phyloP scores from a whole-genome alignment of 495 filamentous ascomycete species.

The Penicillium parvum region DNA sequence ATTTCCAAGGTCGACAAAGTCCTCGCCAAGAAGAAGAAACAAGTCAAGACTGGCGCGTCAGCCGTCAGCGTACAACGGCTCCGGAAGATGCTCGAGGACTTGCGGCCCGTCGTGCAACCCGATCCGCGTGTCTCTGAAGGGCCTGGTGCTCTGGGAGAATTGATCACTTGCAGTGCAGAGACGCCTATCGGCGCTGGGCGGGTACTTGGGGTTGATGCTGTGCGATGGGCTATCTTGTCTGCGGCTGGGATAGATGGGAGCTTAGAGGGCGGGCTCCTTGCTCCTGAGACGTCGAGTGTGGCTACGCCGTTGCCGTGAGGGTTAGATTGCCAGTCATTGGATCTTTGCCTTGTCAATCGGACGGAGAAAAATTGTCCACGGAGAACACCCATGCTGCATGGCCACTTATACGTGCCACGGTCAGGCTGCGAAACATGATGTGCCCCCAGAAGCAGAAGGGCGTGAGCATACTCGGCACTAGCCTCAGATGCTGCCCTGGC shows the following conservation, averaged over 20 bases:
- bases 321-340: too few relatives aligned
- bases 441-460: too few relatives aligned
- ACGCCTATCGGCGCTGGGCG: conserved; percentile 26
- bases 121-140: conserved; percentile 28
- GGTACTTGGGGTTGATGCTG: conserved; percentile 39
- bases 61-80: conserved; percentile 26
- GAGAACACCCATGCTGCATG: too few relatives aligned
- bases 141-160: conserved; percentile 46
- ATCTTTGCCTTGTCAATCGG: background rate
- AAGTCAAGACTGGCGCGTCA: conserved; percentile 28
- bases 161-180: conserved; percentile 46
- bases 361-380: background rate
- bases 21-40: conserved; percentile 31
- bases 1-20: conserved; percentile 76
- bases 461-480: too few relatives aligned
- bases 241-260: conserved; percentile 47
- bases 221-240: conserved; percentile 50
- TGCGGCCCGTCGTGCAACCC: conserved; percentile 30
- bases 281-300: background rate
- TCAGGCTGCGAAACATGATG: too few relatives aligned
- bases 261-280: conserved; percentile 19
- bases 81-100: conserved; percentile 22
- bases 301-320: background rate
- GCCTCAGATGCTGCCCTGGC: too few relatives aligned
- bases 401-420: too few relatives aligned